These are phyloP conservation scores for Barnettozyma salicaria DNA, from an alignment of 805 yeast species.

Conservation along the genomic window DNA sequence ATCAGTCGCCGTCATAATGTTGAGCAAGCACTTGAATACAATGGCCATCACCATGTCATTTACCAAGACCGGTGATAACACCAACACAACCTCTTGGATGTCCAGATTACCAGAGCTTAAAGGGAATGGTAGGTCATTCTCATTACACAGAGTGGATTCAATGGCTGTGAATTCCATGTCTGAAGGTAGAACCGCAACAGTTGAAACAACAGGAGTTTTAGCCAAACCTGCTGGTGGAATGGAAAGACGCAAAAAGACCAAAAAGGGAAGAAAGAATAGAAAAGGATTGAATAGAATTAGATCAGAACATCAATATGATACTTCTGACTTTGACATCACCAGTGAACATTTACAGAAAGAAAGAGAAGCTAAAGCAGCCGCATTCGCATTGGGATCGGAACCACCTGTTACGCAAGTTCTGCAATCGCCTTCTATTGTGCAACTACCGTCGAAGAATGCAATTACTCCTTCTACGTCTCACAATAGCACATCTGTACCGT, in stretches of 20 bases:
- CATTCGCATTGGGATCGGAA: slow-evolving; percentile 39
- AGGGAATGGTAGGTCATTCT: slow-evolving; percentile 61
- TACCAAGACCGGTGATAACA: slow-evolving; percentile 56
- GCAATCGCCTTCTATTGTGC: too few species aligned
- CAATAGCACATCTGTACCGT: slow-evolving; percentile 11
- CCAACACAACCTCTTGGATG: slow-evolving; percentile 66
- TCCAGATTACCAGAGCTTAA: slow-evolving; percentile 69
- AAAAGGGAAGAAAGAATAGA: slow-evolving; percentile 29
- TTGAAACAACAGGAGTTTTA: slow-evolving; percentile 60
- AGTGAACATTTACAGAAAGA: slow-evolving; percentile 36
- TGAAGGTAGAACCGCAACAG: slow-evolving; percentile 32
- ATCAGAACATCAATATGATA: slow-evolving; percentile 18
- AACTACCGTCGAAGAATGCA: slow-evolving; percentile 11
- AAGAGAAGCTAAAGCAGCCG: slow-evolving; percentile 38
- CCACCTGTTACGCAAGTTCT: too few species aligned
- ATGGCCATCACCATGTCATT: slow-evolving; percentile 91
- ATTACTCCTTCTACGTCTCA: slow-evolving; percentile 23
- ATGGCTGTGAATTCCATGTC: slow-evolving; percentile 31
- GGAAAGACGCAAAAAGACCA: slow-evolving; percentile 38
- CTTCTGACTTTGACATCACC: slow-evolving; percentile 25
- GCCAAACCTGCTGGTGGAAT: slow-evolving; percentile 75
- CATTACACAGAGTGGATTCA: slow-evolving; percentile 80
- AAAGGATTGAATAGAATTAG: slow-evolving; percentile 30
- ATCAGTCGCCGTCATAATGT: slow-evolving; percentile 58
- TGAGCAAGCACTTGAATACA: slow-evolving; percentile 81